Evolutionary conservation across 805 yeast species (phyloP).

Genomic region (Hanseniaspora vineae): DNA sequence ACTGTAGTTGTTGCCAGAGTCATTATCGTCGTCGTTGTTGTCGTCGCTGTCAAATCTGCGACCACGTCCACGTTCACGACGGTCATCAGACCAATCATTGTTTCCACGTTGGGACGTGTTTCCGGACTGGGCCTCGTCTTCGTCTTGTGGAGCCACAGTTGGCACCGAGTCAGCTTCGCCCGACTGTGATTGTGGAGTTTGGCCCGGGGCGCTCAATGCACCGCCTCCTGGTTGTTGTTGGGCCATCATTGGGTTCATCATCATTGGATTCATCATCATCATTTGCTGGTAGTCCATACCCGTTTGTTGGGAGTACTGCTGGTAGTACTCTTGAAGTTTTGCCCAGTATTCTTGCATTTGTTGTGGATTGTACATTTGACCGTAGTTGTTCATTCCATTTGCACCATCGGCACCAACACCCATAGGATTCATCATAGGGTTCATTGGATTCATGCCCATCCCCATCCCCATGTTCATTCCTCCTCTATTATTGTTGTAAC

Average conservation of each 20-base stretch:
- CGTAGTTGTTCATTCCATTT: constrained; percentile 17
- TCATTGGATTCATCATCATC: constrained; percentile 24
- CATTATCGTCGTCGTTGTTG: constrained; percentile 12
- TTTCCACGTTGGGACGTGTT: constrained; percentile 6
- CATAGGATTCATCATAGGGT: not conserved
- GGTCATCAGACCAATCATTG: not conserved
- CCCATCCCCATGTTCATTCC: no score
- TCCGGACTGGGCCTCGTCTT: constrained; percentile 2
- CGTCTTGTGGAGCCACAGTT: constrained; percentile 9
- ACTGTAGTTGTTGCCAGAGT: constrained; percentile 15
- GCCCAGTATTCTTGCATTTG: constrained; percentile 54
- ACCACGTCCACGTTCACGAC: constrained; percentile 12
- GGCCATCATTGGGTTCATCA: constrained; percentile 18
- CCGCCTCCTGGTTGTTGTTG: constrained; percentile 7
- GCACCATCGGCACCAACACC: constrained; percentile 8
- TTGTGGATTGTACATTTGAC: constrained; percentile 31
- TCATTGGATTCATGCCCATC: no score
- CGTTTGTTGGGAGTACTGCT: constrained; percentile 24
- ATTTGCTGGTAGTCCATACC: constrained; percentile 24
- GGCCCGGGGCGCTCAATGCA: constrained; percentile 5
- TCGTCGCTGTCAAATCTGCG: constrained; percentile 8
- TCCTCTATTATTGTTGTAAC: constrained; percentile 7
- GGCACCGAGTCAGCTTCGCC: constrained; percentile 11
- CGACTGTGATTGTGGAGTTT: constrained; percentile 8
- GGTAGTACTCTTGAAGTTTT: constrained; percentile 40